Conservation (phyloP, 495 filamentous ascomycete genomes). For the Talaromyces thailandensis region DNA sequence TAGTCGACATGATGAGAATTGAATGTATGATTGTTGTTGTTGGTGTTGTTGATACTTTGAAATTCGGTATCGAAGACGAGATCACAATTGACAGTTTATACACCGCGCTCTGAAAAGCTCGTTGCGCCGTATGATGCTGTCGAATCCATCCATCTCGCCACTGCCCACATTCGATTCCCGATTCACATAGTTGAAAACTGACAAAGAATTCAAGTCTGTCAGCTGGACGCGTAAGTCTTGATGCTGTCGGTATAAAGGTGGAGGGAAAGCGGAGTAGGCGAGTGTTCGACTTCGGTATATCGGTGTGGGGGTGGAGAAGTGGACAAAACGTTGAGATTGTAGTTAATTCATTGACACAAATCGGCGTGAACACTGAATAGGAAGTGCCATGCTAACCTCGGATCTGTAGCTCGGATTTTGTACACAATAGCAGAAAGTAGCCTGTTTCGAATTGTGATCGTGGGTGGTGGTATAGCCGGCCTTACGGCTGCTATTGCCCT, state of each 20-base stretch:
- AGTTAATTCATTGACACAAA: neutral
- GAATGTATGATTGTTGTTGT: too few species aligned
- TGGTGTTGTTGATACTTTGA: too few species aligned
- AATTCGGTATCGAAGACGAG: too few species aligned
- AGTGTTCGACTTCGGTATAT: neutral
- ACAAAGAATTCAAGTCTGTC: neutral
- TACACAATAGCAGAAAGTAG: too few species aligned
- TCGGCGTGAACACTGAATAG: neutral
- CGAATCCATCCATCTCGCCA: neutral
- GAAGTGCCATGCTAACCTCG: neutral
- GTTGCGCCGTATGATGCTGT: neutral
- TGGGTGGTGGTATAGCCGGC: neutral
- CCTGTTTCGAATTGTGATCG: neutral
- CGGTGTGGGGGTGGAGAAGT: neutral
- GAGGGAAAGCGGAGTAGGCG: neutral
- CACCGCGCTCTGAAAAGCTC: constrained; percentile 5
- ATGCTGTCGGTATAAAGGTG: neutral
- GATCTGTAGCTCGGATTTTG: too few species aligned
- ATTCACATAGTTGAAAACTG: neutral
- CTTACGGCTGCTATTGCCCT: constrained; percentile 14
- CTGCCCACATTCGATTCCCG: neutral
- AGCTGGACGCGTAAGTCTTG: neutral
- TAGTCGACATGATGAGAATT: too few species aligned
- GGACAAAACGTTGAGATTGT: neutral
- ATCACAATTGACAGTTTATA: too few species aligned